Percentiles rank a stretch among this genome's conserved stretches.
These are phyloP conservation scores for Eucalyptus polyanthemos DNA, from an alignment of 345 rosid genomes.

Conservation along the genomic window DNA sequence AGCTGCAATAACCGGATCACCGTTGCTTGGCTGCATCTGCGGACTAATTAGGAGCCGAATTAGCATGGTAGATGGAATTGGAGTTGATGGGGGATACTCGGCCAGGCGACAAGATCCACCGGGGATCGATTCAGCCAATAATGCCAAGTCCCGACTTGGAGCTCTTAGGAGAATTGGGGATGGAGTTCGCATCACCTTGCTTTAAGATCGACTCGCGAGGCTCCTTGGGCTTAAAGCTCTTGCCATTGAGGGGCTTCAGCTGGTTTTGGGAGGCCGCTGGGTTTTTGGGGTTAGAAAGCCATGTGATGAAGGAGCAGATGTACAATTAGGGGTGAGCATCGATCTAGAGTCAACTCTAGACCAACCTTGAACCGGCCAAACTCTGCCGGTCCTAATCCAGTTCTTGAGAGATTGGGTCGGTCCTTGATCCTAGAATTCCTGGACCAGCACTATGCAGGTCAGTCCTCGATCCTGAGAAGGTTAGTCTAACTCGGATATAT, in stretches of 20 bases:
- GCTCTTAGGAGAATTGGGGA: not conserved
- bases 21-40: not conserved
- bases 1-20: not conserved
- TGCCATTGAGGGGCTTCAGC: not conserved
- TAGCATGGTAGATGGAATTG: not conserved
- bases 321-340: too few species aligned
- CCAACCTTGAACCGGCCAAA: too few species aligned
- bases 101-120: not conserved
- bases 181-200: not conserved
- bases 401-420: accelerated
- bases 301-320: not conserved
- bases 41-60: not conserved
- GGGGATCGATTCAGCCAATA: not conserved
- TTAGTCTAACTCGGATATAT: too few species aligned
- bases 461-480: too few species aligned
- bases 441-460: accelerated
- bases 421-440: too few species aligned
- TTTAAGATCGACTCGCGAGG: not conserved
- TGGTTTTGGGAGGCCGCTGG: not conserved
- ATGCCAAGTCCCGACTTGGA: not conserved
- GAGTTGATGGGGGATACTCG: not conserved
- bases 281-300: not conserved
- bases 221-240: not conserved
- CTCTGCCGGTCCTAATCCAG: accelerated
- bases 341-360: too few species aligned